Conservation (phyloP, 352 stramenopile genomes). For the Hyaloperonospora brassicae region DNA sequence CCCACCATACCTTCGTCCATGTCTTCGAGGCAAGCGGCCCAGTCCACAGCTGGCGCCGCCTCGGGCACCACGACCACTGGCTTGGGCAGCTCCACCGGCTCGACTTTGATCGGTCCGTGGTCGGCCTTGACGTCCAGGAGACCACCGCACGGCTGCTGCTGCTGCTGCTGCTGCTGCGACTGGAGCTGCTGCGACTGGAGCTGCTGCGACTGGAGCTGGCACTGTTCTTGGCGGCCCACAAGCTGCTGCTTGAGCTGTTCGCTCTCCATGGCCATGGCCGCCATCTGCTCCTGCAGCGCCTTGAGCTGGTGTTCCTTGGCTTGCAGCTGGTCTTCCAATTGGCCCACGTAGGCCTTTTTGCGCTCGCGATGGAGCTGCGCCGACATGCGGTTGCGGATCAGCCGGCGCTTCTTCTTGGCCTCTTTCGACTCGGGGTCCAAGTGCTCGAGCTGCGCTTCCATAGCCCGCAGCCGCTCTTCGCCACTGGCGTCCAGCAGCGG, state of each 20-base stretch:
- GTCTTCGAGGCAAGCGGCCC: conserved; percentile 47
- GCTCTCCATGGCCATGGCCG: conserved; percentile 58
- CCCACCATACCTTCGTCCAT: conserved; percentile 50
- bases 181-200: too few relatives aligned
- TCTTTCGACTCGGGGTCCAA: conserved; percentile 84
- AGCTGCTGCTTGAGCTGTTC: conserved; percentile 56
- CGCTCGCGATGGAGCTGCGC: conserved; percentile 80
- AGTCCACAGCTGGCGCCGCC: conserved; percentile 28
- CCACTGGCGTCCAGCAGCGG: conserved; percentile 45
- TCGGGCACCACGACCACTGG: conserved; percentile 20
- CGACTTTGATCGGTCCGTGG: conserved; percentile 42
- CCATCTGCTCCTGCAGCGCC: conserved; percentile 62
- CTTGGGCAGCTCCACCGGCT: conserved; percentile 34
- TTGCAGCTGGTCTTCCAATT: conserved; percentile 76
- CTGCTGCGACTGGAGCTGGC: too few relatives aligned
- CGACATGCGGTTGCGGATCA: conserved; percentile 86
- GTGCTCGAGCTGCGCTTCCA: conserved; percentile 79
- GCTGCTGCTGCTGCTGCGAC: too few relatives aligned
- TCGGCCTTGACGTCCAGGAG: neutral
- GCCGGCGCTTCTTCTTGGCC: conserved; percentile 83
- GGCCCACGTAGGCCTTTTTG: conserved; percentile 84
- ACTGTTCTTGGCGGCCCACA: conserved; percentile 5
- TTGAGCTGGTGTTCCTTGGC: conserved; percentile 78
- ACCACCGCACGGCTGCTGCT: too few relatives aligned
- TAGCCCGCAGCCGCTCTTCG: conserved; percentile 70